A percentile compares a stretch with the other conserved stretches of the same genome.
These are phyloP conservation scores for Cladorrhinum sp. DNA, from an alignment of 2,329 filamentous ascomycete genomes.

Conservation along the genomic window DNA sequence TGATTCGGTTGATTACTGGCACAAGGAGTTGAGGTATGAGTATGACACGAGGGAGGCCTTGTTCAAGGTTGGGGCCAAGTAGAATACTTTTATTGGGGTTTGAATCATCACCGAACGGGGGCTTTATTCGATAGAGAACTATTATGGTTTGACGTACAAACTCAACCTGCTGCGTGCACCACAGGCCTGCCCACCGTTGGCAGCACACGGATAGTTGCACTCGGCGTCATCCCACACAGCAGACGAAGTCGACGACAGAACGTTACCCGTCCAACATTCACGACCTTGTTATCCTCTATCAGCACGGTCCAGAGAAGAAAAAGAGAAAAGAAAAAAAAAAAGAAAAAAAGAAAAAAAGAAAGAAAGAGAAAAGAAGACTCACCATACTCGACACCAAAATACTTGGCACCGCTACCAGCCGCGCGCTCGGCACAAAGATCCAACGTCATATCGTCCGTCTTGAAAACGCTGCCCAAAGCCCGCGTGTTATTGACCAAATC, in stretches of 20 bases:
- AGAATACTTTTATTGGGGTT: too few relatives aligned
- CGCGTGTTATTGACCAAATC: not conserved
- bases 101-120: too few relatives aligned
- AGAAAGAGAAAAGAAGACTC: not conserved
- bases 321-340: not conserved
- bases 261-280: slow-evolving; percentile 2
- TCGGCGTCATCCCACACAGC: not conserved
- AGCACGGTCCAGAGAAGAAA: not conserved
- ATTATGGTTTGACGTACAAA: not conserved
- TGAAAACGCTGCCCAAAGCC: not conserved
- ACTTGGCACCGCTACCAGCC: not conserved
- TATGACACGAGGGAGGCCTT: slow-evolving; percentile 62
- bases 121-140: too few relatives aligned
- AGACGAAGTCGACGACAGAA: not conserved
- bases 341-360: not conserved
- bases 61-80: slow-evolving; percentile 48
- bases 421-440: not conserved
- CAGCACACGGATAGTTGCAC: not conserved
- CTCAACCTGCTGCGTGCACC: not conserved
- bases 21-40: slow-evolving; percentile 60
- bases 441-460: not conserved
- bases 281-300: not conserved
- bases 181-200: not conserved
- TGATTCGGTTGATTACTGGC: slow-evolving; percentile 52
- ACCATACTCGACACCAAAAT: slow-evolving; percentile 5